Base-by-base conservation (phyloP, 768 basidiomycete genomes). In the Boletus pseudopeckii region DNA sequence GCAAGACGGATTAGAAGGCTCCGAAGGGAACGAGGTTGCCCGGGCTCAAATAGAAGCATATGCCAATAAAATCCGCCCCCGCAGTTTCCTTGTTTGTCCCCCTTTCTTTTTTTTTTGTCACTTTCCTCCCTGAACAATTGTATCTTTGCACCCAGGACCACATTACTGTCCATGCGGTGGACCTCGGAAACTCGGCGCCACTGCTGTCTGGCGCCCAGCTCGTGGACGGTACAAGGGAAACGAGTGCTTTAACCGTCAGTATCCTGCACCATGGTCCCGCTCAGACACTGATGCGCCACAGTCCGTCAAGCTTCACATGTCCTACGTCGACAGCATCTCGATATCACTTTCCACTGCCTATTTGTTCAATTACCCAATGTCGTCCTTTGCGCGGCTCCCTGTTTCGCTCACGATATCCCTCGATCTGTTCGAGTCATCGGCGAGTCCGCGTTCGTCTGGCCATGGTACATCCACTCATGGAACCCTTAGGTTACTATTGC, bases 291-390 rank as follows among this genome's bases (percentile, higher is more conserved):
- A 64, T 59, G n/a, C 50, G 48, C 40, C 40, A 39, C 62, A 95
- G 91, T 80, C 86, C 61, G 84, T 85, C 43, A 85, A 92, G 68
- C 85, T 96, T 47, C 91, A 92, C 62, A 74, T 95, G 64, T 80
- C 82, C 48, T 98, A 98, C 65, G 78, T 79, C 7, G 97, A 98
- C 69, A 83, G 84, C 8, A 62, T 93, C 39, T 91, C 93, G 3
- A 74, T 98, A 58, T 95, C 85, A 24, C 79, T 85, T 53, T 98
- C 82, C 55, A 96, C 82, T 24, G 92, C 83, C 52, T 91, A 84
- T 70, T 81, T 86, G 52, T 92, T 83, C 77, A 93, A 85, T 73
- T 97, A 88, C 71, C 93, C 83, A 54, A 89, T 80, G 80, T 76
- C 78, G 30, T 92, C 82, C 37, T 92, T 92, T 64, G 90, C 90